Evolutionary conservation across 2,329 filamentous ascomycete genomes (phyloP).

Genomic region (Scytalidium sp.): DNA sequence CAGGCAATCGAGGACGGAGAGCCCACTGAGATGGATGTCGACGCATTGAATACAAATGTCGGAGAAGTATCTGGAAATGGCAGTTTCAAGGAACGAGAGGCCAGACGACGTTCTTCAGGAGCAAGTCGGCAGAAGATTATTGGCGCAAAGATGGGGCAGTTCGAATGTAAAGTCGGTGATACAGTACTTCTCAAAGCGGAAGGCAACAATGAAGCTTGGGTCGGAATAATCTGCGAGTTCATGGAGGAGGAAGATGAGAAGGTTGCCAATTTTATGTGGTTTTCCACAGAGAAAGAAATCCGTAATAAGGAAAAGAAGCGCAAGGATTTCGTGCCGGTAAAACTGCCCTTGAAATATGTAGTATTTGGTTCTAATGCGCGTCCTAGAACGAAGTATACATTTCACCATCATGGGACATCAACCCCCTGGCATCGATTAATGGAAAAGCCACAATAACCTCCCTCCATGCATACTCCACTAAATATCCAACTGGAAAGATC

Average conservation of each 20-base stretch:
- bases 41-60: not conserved
- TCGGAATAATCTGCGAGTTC: conserved; percentile 84
- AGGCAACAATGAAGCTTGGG: conserved; percentile 84
- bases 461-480: conserved; percentile 59
- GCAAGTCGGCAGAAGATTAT: conserved; percentile 53
- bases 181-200: conserved; percentile 84
- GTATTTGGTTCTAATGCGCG: conserved; percentile 14
- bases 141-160: conserved; percentile 78
- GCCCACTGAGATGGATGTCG: not conserved
- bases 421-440: conserved; percentile 84
- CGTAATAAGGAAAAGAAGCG: conserved; percentile 79
- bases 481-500: conserved; percentile 72
- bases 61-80: conserved; percentile 12
- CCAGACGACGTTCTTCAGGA: conserved; percentile 23
- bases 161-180: conserved; percentile 80
- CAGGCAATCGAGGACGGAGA: conserved; percentile 13
- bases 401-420: conserved; percentile 81
- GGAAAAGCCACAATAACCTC: conserved; percentile 84
- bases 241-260: conserved; percentile 72
- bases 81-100: conserved; percentile 16
- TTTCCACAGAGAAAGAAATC: conserved; percentile 87
- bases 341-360: conserved; percentile 13
- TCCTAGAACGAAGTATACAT: conserved; percentile 85
- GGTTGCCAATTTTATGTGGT: conserved; percentile 92
- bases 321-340: conserved; percentile 69